Evolutionary conservation across 106 monocot genomes (phyloP).

Genomic region (Acorus gramineus): DNA sequence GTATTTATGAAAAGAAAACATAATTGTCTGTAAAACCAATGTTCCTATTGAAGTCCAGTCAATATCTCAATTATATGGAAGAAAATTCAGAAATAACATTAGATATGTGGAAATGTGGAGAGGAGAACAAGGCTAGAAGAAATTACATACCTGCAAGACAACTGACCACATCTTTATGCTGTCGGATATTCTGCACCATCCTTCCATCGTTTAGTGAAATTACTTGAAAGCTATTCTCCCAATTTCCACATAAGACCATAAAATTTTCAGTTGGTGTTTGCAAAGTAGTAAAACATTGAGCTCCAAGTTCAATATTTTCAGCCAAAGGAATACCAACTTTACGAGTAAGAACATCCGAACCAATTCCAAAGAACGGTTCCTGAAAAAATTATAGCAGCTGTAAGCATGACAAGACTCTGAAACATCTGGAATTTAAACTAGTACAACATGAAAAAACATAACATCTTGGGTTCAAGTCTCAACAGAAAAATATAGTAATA

Average conservation of each 20-base stretch:
- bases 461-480: no score
- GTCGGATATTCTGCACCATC: conserved; percentile 73
- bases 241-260: conserved; percentile 76
- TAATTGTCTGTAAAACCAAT: no score
- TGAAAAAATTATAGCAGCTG: conserved; percentile 8
- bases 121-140: no score
- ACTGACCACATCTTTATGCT: conserved; percentile 95
- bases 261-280: conserved; percentile 71
- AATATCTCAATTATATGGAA: no score
- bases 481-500: background rate
- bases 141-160: conserved; percentile 75
- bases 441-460: no score
- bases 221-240: conserved; percentile 97
- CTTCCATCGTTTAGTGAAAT: conserved; percentile 82
- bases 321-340: conserved; percentile 70
- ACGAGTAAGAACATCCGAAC: conserved; percentile 63
- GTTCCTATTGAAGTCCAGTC: no score
- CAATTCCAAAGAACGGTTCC: conserved; percentile 96
- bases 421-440: no score
- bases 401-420: no score
- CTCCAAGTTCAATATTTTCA: conserved; percentile 64
- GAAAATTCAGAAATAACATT: no score
- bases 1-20: no score
- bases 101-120: no score
- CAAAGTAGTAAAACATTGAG: conserved; percentile 64